Evolutionary conservation across 2,329 filamentous ascomycete genomes (phyloP), one percentile per base, ranked within the genome.

Genomic region (Ploettnerulaceae sp.): DNA sequence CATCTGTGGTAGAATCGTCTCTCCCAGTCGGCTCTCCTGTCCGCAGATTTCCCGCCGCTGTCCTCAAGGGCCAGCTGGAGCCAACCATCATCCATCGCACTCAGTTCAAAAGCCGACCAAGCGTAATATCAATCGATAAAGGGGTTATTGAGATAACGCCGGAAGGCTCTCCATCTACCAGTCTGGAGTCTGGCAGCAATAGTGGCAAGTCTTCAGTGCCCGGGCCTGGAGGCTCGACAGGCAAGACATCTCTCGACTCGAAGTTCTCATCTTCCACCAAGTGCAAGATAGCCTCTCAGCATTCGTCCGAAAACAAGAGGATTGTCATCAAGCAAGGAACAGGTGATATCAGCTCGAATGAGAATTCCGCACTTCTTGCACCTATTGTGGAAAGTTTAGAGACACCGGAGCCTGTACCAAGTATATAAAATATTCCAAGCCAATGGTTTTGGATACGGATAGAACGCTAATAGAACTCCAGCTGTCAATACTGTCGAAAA

Each of bases 401-500:
- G 31, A 45, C 40, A 24, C 55, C 55, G 24, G 49, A 54, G 20
- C 60, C 61, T 43, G 45, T 55, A 17, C 61, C 60, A 47, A 64
- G 60, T 62, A 52, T 47, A 53, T 48, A 26, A 14, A 21, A 17
- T 6, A 11, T 22, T 18, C 5, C 20, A 15, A 32, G 6, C 12
- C 20, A 4, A 14, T 25, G 5, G 2, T 25, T 17, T n/a, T 5
- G 18, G 20, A 25, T 2, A n/a, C 20, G 1, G 5, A 2, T 14
- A 14, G 18, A 25, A 9, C 41, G 17, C 15, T 45, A 12, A 49
- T 31, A 24, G 22, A 29, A 8, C 26, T 2, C 18, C 12, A 64
- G 61, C 62, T 46, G 48, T 64, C 18, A 49, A 61, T 3, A 95
- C 89, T 0, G 83, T 89, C 0, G 91, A 97, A 67, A 81, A 77